Evolutionary conservation across 495 filamentous ascomycete species (phyloP).

Genomic region (Saxophila tyrrhenica): DNA sequence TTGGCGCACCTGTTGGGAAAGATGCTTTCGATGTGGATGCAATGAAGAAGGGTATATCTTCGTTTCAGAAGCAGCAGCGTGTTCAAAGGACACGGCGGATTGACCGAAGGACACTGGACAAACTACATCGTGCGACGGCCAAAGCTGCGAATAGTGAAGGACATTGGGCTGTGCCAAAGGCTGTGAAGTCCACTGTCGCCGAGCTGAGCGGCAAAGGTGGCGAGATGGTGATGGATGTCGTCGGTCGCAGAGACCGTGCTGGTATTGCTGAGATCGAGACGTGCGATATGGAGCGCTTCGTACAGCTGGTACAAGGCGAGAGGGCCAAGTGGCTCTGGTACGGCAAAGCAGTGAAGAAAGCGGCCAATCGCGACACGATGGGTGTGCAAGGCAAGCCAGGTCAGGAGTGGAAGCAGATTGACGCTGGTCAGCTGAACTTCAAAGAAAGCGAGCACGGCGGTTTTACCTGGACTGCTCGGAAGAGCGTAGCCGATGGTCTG

Average conservation of each 20-base stretch:
- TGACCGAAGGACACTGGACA: constrained; percentile 71
- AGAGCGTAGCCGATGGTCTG: constrained; percentile 15
- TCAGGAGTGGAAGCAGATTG: not conserved
- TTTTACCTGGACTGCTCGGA: constrained; percentile 52
- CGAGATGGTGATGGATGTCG: constrained; percentile 87
- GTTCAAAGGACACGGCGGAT: constrained; percentile 64
- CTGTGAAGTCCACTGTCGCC: constrained; percentile 88
- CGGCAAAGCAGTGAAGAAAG: constrained; percentile 62
- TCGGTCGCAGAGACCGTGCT: constrained; percentile 74
- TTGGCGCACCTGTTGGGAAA: constrained; percentile 74
- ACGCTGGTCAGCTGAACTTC: constrained; percentile 45
- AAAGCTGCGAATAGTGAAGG: constrained; percentile 77
- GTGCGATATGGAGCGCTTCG: constrained; percentile 72
- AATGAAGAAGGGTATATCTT: constrained; percentile 69
- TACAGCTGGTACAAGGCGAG: constrained; percentile 63
- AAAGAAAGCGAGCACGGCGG: constrained; percentile 55
- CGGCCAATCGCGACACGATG: constrained; percentile 36
- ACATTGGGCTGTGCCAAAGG: constrained; percentile 64
- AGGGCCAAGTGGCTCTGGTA: constrained; percentile 88
- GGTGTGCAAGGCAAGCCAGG: constrained; percentile 29
- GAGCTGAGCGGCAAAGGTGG: constrained; percentile 93
- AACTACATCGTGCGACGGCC: constrained; percentile 66
- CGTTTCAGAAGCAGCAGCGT: constrained; percentile 85
- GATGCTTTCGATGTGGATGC: constrained; percentile 80
- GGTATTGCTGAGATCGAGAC: constrained; percentile 90